phyloP scores from a whole-genome alignment of 1,284 basidiomycete species.

The Stereum hirsutum region DNA sequence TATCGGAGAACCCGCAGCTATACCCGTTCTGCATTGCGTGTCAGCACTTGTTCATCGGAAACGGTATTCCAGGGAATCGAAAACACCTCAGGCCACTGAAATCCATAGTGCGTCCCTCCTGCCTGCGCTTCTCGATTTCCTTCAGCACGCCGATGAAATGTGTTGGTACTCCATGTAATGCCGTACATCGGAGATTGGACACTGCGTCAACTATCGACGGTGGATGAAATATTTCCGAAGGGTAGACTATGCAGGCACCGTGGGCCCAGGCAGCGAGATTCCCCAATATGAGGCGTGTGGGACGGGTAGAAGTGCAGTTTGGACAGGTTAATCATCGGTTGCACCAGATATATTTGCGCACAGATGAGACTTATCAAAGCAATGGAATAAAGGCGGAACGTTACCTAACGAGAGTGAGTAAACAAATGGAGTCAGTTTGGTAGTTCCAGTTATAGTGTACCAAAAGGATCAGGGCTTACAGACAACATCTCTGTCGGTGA shows the following conservation, averaged over 20 bases:
- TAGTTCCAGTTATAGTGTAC: no score
- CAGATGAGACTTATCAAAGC: constrained; percentile 65
- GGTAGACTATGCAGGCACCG: constrained; percentile 68
- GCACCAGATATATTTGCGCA: not conserved
- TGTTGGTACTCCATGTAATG: constrained; percentile 78
- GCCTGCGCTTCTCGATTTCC: constrained; percentile 48
- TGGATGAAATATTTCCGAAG: constrained; percentile 59
- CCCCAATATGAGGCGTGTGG: constrained; percentile 66
- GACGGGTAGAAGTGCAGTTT: no score
- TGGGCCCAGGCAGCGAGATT: constrained; percentile 77
- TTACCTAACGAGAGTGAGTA: constrained; percentile 40
- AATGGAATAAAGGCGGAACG: constrained; percentile 75
- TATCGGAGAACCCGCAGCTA: constrained; percentile 71
- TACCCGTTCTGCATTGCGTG: constrained; percentile 49
- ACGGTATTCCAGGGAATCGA: not conserved
- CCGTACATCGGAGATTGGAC: constrained; percentile 60
- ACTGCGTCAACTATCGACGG: constrained; percentile 59
- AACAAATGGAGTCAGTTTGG: not conserved
- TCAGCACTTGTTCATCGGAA: not conserved
- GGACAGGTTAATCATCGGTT: constrained; percentile 5
- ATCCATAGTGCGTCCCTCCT: constrained; percentile 36
- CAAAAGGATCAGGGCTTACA: constrained; percentile 35
- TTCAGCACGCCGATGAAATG: constrained; percentile 72
- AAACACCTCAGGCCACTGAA: constrained; percentile 43
- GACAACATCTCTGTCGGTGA: constrained; percentile 54